These are phyloP conservation scores for Cryptococcus deneoformans DNA, from an alignment of 1,284 basidiomycete genomes.

Conservation along the genomic window DNA sequence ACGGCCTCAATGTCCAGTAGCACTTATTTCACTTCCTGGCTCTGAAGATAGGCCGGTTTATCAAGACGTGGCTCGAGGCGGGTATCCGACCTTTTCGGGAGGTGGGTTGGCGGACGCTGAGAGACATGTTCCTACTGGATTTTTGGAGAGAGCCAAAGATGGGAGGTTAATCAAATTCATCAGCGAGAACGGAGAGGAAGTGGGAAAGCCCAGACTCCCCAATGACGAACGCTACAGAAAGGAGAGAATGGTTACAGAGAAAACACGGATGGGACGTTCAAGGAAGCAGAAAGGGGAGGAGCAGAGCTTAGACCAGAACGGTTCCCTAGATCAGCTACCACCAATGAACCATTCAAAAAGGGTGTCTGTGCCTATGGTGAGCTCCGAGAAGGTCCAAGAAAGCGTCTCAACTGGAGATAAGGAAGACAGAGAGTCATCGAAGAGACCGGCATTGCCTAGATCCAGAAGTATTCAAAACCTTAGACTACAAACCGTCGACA, in stretches of 20 bases:
- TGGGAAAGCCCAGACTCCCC: neutral
- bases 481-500: neutral
- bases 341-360: constrained; percentile 4
- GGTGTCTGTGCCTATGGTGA: neutral
- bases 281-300: neutral
- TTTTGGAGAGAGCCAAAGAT: constrained; percentile 16
- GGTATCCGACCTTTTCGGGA: constrained; percentile 36
- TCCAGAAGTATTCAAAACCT: neutral
- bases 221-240: neutral
- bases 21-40: neutral
- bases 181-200: constrained; percentile 12
- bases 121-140: constrained; percentile 25
- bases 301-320: neutral
- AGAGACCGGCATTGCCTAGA: neutral
- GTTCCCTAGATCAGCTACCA: neutral
- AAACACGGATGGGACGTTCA: neutral
- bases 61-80: constrained; percentile 26
- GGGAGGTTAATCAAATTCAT: constrained; percentile 17
- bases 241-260: neutral
- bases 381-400: neutral
- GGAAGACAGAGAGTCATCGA: neutral
- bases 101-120: constrained; percentile 19
- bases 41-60: neutral
- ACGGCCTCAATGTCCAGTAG: neutral
- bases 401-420: neutral